A percentile compares a stretch with the other conserved stretches of the same genome.
These are phyloP conservation scores for Pseudogymnoascus sp. DNA, from an alignment of 2,329 filamentous ascomycete genomes.

Conservation along the genomic window DNA sequence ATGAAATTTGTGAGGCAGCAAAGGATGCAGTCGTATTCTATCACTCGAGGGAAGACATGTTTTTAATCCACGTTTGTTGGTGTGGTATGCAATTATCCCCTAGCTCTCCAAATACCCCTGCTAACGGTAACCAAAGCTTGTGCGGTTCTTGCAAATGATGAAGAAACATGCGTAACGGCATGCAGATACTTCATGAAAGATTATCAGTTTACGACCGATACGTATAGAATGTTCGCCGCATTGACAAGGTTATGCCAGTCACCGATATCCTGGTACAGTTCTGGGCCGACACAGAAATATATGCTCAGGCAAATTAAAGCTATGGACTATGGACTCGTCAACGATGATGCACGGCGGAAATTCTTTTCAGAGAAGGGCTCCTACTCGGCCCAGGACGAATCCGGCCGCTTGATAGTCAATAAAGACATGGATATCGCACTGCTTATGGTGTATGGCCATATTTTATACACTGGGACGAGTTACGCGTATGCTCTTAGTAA, in stretches of 20 bases:
- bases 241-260: conserved; percentile 71
- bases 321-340: conserved; percentile 64
- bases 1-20: conserved; percentile 70
- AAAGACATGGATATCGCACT: conserved; percentile 63
- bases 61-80: conserved; percentile 70
- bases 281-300: conserved; percentile 79
- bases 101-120: conserved; percentile 9
- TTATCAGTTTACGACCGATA: conserved; percentile 70
- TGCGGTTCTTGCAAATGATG: conserved; percentile 71
- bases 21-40: conserved; percentile 77
- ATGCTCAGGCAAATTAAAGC: conserved; percentile 85
- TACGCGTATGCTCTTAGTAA: conserved; percentile 74
- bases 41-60: conserved; percentile 57
- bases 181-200: conserved; percentile 80
- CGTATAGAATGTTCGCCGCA: conserved; percentile 74
- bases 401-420: conserved; percentile 26
- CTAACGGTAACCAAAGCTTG: conserved; percentile 49
- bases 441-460: conserved; percentile 83
- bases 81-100: conserved; percentile 45
- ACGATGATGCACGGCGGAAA: conserved; percentile 39
- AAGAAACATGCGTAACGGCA: conserved; percentile 63
- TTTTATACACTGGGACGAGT: conserved; percentile 74
- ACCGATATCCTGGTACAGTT: conserved; percentile 66
- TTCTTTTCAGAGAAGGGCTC: conserved; percentile 36
- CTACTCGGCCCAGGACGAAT: conserved; percentile 30